Conservation (phyloP, 805 yeast genomes). For the Candida maesae region DNA sequence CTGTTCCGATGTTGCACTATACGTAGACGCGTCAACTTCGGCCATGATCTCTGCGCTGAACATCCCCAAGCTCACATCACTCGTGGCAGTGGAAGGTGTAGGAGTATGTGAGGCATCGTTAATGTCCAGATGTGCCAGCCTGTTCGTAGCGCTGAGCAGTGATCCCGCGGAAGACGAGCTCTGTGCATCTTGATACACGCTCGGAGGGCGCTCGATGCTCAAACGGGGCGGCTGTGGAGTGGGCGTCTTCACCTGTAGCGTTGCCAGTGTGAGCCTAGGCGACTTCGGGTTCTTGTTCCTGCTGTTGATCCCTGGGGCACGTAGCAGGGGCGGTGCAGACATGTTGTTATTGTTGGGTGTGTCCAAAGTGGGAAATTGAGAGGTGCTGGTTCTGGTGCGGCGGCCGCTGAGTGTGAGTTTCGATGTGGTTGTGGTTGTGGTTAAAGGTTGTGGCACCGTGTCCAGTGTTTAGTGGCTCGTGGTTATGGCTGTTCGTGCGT, state of each 20-base stretch:
- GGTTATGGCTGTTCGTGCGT: no score
- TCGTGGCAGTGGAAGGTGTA: slow-evolving; percentile 31
- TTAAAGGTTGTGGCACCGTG: no score
- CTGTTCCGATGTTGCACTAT: not conserved
- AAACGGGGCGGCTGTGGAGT: slow-evolving; percentile 1
- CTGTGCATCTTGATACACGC: slow-evolving; percentile 10
- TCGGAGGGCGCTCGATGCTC: slow-evolving; percentile 3
- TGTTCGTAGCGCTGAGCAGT: slow-evolving; percentile 20
- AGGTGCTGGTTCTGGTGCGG: no score
- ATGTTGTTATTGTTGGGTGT: slow-evolving; percentile 7
- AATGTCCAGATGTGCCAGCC: slow-evolving; percentile 19
- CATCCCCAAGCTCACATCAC: slow-evolving; percentile 25
- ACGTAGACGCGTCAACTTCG: slow-evolving; percentile 19
- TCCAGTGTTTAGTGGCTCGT: no score
- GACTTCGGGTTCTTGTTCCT: slow-evolving; percentile 37
- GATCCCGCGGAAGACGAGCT: slow-evolving; percentile 21
- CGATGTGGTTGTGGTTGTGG: no score
- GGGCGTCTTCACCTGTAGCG: slow-evolving; percentile 24
- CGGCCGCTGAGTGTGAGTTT: no score
- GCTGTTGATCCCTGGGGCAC: slow-evolving; percentile 42
- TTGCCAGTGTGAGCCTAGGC: slow-evolving; percentile 43
- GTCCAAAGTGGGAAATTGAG: no score
- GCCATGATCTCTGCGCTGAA: slow-evolving; percentile 30
- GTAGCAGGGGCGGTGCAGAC: slow-evolving; percentile 37
- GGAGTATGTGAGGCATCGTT: slow-evolving; percentile 17